Conservation (phyloP, 257 asterid genomes). For the Nicotiana otophora region DNA sequence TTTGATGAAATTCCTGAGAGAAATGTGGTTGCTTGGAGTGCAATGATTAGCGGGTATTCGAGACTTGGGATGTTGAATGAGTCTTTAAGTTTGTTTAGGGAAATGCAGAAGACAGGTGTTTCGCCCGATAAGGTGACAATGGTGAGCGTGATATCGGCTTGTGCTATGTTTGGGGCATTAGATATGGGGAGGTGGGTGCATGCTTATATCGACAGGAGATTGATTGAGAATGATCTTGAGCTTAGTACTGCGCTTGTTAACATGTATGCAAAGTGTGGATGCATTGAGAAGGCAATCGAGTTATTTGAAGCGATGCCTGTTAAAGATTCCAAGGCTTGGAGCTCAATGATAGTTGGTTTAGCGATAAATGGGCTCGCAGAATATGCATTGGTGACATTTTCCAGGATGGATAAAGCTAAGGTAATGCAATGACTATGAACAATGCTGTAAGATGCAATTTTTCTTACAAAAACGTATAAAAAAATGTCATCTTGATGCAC, state of each 20-base stretch:
- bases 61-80: conserved; percentile 58
- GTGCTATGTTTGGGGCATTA: conserved; percentile 61
- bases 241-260: conserved; percentile 63
- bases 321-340: conserved; percentile 78
- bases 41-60: conserved; percentile 54
- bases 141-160: conserved; percentile 64
- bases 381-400: conserved; percentile 50
- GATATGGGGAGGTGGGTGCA: conserved; percentile 75
- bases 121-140: conserved; percentile 64
- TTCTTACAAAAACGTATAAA: background rate
- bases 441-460: background rate
- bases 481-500: background rate
- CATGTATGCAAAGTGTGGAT: conserved; percentile 78
- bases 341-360: conserved; percentile 67
- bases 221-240: conserved; percentile 55
- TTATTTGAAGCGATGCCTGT: conserved; percentile 54
- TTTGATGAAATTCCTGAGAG: conserved; percentile 60
- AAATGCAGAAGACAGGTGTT: conserved; percentile 57
- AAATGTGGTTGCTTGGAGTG: conserved; percentile 71
- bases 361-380: conserved; percentile 54
- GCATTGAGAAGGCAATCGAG: conserved; percentile 52
- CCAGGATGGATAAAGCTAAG: conserved; percentile 31
- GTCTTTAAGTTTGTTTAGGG: conserved; percentile 54
- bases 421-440: background rate
- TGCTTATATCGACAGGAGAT: conserved; percentile 42